Evolutionary conservation across 176 grass and related monocot genomes (phyloP).

Genomic region (Bonia amplexicaulis): DNA sequence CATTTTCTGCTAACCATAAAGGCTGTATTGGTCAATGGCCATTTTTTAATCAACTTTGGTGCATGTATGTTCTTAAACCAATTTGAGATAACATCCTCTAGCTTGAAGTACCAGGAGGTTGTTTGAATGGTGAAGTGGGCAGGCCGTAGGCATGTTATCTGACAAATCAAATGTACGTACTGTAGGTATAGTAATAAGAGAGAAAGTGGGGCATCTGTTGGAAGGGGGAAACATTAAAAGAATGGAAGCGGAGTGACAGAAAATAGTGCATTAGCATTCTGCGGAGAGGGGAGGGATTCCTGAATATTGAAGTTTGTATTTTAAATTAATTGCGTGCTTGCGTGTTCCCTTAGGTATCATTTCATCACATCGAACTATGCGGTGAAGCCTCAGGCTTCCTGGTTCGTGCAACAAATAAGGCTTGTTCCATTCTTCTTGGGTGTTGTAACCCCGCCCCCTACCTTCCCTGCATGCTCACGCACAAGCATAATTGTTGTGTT

Average conservation of each 20-base stretch:
- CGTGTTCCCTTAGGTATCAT: background rate
- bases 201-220: background rate
- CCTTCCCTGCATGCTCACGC: background rate
- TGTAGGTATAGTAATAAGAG: background rate
- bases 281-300: background rate
- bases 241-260: background rate
- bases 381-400: background rate
- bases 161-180: background rate
- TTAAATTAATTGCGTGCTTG: no score
- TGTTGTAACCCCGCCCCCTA: background rate
- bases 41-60: background rate
- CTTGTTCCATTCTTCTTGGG: background rate
- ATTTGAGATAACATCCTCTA: background rate
- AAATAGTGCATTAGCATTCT: background rate
- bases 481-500: background rate
- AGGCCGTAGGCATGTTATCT: background rate
- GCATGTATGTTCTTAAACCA: slow-evolving; percentile 1
- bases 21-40: background rate
- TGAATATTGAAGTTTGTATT: background rate
- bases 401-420: background rate
- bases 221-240: background rate
- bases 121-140: background rate
- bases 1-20: background rate
- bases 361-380: background rate
- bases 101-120: background rate